Percentiles rank a stretch among this genome's conserved stretches.
Evolutionary conservation across 495 filamentous ascomycete genomes (phyloP).

Genomic region (Penicillium paradoxum): DNA sequence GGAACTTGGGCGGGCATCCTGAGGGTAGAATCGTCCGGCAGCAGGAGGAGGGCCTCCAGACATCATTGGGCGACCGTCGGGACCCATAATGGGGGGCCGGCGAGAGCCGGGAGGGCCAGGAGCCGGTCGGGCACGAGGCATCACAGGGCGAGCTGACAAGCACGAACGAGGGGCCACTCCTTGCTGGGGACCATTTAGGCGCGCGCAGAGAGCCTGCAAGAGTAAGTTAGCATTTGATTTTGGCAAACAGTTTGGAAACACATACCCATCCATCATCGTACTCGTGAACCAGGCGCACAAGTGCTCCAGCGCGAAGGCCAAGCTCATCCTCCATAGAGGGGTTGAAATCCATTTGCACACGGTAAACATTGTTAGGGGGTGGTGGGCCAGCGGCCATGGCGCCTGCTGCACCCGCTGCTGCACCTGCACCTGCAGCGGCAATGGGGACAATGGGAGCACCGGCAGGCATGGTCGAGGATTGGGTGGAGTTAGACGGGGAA

Average conservation of each 20-base stretch:
- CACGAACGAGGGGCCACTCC: constrained; percentile 93
- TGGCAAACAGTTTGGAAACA: constrained; percentile 6
- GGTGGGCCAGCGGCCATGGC: constrained; percentile 24
- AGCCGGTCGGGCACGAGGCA: constrained; percentile 65
- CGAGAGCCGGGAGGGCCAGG: constrained; percentile 44
- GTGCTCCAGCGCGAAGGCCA: constrained; percentile 67
- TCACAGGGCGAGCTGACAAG: constrained; percentile 85
- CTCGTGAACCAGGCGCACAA: constrained; percentile 86
- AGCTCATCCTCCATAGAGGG: constrained; percentile 92
- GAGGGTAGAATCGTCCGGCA: constrained; percentile 36
- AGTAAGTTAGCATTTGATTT: constrained; percentile 32
- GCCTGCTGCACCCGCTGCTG: constrained; percentile 13
- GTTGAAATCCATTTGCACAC: constrained; percentile 92
- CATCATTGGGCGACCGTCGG: constrained; percentile 44
- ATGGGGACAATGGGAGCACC: constrained; percentile 22
- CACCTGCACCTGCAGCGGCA: constrained; percentile 32
- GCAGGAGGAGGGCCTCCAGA: constrained; percentile 23
- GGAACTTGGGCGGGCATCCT: constrained; percentile 37
- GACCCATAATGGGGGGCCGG: constrained; percentile 47
- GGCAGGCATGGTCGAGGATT: constrained; percentile 12
- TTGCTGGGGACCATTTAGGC: constrained; percentile 83
- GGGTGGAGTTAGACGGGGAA: constrained; percentile 2
- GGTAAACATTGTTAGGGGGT: constrained; percentile 60
- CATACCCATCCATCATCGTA: constrained; percentile 99
- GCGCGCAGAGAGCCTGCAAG: constrained; percentile 75